Base-by-base conservation (phyloP, 1,139 yeast genomes). In the Trichomonascaceae sp. region DNA sequence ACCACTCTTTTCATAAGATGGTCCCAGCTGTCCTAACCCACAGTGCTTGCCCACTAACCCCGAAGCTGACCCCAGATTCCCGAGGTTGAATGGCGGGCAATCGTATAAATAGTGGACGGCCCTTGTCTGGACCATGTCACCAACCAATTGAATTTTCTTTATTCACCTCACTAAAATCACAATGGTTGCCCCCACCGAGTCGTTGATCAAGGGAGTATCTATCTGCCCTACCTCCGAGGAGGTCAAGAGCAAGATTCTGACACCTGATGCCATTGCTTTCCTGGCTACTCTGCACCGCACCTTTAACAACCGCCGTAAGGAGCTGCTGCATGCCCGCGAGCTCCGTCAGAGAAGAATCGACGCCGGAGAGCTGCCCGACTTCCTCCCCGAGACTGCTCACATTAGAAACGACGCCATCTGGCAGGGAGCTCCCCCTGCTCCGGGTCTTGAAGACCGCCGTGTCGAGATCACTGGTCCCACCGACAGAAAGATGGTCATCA, bases 401-500 rank as follows among this genome's bases (percentile, higher is more conserved):
- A 75, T 79, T 51, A 69, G 92, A 56, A 73, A 77, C 29, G 84
- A 79, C 54, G 67, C 76, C 27, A 66, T 76, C 33, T 79, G 92
- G 92, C 75, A 74, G 43, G 89, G 89, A 28, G 82, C 89, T 27
- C 64, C 76, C 28, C 72, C 78, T 43, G 85, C 80, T 28, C 78
- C 75, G 17, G 87, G 89, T 29, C 68, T 79, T 43, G 72, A 37
- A 26, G 39, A 37, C 28, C 37, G 53, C 26, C 52, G 60, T 39
- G 55, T 57, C 28, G 60, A 56, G 38, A 59, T 59, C 47, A 59
- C 64, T 28, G 64, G 64, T 18, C 80, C 82, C 37, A 68, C 81
- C 36, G 87, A 79, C 57, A 74, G 95, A 48, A 85, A 85, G 58
- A 85, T 85, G 96, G 78, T 85, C 45, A 79, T 85, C 56, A 85